Evolutionary conservation across 2,329 filamentous ascomycete genomes (phyloP), one percentile per base, ranked within the genome.

Genomic region (Hirsutella minnesotensis): DNA sequence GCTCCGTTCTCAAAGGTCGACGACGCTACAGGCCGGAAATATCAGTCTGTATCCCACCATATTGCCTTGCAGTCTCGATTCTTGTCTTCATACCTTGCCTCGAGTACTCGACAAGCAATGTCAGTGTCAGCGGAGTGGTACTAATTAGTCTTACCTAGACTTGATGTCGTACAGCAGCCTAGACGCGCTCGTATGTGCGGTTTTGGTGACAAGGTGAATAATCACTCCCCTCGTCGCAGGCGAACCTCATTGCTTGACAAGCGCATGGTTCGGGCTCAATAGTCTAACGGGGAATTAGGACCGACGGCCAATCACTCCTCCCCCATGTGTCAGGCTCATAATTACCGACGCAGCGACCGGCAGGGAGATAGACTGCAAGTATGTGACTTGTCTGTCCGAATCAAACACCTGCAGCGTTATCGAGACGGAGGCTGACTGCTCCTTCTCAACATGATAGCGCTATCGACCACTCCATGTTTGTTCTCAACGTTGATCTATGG

Each of bases 121-220:
- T n/a, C n/a, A n/a, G 24, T 12, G 24, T 27, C 24, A 27, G 38
- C 16, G 20, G n/a, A 13, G 18, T 10, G 2, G 15, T 18, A 19
- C 35, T 41, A 10, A 31, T 41, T n/a, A 18, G 29, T 9, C n/a
- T 30, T 38, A 3, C 33, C 9, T 50, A 83, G 80, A 47, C 73
- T 95, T 40, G 70, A 81, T 51, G 86, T 95, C 46, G 80, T 86
- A 51, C 92, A 98, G 67, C 88, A 96, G 62, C 92, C 92, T 40
- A 75, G 86, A 54, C 80, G 92, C 54, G 92, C 92, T 51, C 85
- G 92, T 47, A 96, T 96, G 92, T 98, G 92, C 67, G 92, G 92
- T 8, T 98, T 96, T 66, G 92, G 92, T 48, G 92, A 98, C 69
- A 98, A 96, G 75, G 86, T 92, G 66, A 27, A 44, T 53, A 44